Evolutionary conservation across 1,284 basidiomycete genomes (phyloP), one percentile per base, ranked within the genome.

Genomic region (Puccinia triticina): DNA sequence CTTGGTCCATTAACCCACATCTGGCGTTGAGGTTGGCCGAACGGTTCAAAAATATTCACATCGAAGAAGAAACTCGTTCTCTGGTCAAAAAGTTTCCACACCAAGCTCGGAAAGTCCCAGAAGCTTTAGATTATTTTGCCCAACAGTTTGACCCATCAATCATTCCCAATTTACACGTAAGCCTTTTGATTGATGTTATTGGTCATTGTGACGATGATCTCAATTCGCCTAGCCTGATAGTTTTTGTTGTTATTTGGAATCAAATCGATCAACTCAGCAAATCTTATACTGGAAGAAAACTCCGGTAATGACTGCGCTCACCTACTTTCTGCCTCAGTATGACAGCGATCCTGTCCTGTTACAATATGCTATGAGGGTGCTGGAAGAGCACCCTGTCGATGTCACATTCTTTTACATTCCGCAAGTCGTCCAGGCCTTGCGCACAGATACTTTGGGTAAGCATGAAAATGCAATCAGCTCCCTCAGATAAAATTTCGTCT

Each of bases 341-440:
- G 90, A 92, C 82, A 94, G 92, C 85, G 92, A 98, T 85, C 93
- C 96, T 0, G 87, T 95, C 57, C 88, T 98, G 55, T 88, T 99
- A 46, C 97, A 99, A 91, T 99, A 98, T 87, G 96, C 96, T 0
- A 95, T 99, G 89, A 91, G 96, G 72, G 94, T 96, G 0, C 89
- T 99, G 61, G 95, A 96, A 87, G 93, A 97, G 87, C 95, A 98
- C 86, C 94, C 95, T 0, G 94, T 99, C 23, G 92, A 95, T 34
- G 87, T 98, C 69, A 96, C 96, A 0, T 99, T 99, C 90, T 99
- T 99, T 90, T 99, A 98, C 87, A 95, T 99, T 23, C 97, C 97
- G 0, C 97, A 99, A 89, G 92, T 99, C 29, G 97, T 99, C 0
- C 97, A 99, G 87, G 95, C 95, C 2, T 89, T 99, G 26, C 92